These are phyloP conservation scores for Pogostemon cablin DNA, from an alignment of 257 asterid genomes.

Conservation along the genomic window DNA sequence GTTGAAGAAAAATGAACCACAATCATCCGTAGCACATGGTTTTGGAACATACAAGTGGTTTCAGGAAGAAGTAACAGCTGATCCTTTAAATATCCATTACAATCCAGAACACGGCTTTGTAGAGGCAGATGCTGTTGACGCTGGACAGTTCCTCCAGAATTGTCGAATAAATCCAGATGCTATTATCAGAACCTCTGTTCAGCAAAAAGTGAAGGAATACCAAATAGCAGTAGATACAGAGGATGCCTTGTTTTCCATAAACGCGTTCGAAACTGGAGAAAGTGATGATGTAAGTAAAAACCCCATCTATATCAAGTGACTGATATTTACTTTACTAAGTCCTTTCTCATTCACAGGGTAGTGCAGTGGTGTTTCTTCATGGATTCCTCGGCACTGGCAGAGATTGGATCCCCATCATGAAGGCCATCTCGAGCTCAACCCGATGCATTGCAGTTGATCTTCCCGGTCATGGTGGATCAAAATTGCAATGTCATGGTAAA, in stretches of 20 bases:
- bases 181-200: constrained; percentile 50
- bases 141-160: constrained; percentile 65
- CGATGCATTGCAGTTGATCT: constrained; percentile 88
- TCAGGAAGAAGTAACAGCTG: constrained; percentile 62
- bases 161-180: constrained; percentile 56
- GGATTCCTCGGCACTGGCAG: constrained; percentile 84
- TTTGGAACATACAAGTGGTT: constrained; percentile 96
- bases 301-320: background rate
- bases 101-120: constrained; percentile 51
- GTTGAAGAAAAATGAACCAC: constrained; percentile 51
- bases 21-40: constrained; percentile 62
- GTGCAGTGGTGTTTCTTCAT: constrained; percentile 72
- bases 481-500: constrained; percentile 41
- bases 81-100: constrained; percentile 51
- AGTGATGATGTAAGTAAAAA: constrained; percentile 56
- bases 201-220: constrained; percentile 49
- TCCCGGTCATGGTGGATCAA: constrained; percentile 93
- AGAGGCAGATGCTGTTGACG: constrained; percentile 66
- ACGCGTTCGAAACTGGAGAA: constrained; percentile 69
- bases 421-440: constrained; percentile 67
- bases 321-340: background rate
- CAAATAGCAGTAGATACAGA: constrained; percentile 53
- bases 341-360: constrained; percentile 45
- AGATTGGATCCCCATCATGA: constrained; percentile 91
- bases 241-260: constrained; percentile 51